These are phyloP conservation scores for Trichoderma sp. DNA, from an alignment of 2,329 filamentous ascomycete genomes.

Conservation along the genomic window DNA sequence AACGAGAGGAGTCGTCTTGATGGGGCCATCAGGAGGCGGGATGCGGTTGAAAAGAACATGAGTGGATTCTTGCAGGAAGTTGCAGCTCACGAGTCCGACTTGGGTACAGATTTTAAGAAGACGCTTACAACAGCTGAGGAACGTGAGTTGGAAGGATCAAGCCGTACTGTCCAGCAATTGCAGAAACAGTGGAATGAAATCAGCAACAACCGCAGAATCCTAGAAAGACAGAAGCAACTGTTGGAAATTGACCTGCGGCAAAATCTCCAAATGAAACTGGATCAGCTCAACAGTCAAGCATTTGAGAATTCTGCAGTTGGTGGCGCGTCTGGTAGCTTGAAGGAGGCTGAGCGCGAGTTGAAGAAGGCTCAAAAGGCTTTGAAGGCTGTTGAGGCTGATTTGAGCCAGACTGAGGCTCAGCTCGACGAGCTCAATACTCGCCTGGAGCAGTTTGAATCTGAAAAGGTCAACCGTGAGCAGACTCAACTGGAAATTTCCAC, in stretches of 20 bases:
- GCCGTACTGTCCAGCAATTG: slow-evolving; percentile 66
- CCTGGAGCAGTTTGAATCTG: slow-evolving; percentile 54
- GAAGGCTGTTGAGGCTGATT: slow-evolving; percentile 63
- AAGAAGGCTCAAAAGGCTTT: slow-evolving; percentile 71
- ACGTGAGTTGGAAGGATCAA: slow-evolving; percentile 69
- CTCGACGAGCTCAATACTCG: slow-evolving; percentile 56
- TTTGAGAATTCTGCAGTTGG: slow-evolving; percentile 63
- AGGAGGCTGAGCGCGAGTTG: slow-evolving; percentile 77
- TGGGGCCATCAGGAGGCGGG: slow-evolving; percentile 60
- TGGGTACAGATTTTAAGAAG: slow-evolving; percentile 88
- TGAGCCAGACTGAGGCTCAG: slow-evolving; percentile 71
- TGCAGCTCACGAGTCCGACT: slow-evolving; percentile 73
- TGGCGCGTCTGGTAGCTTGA: slow-evolving; percentile 63
- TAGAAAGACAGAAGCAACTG: slow-evolving; percentile 77
- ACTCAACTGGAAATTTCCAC: slow-evolving; percentile 72
- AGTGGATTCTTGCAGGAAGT: slow-evolving; percentile 74
- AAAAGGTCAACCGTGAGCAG: slow-evolving; percentile 64
- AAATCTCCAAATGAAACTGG: slow-evolving; percentile 81
- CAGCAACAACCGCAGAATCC: slow-evolving; percentile 68
- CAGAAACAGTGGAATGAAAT: slow-evolving; percentile 74
- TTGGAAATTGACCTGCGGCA: slow-evolving; percentile 87
- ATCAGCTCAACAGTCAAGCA: slow-evolving; percentile 77
- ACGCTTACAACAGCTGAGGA: slow-evolving; percentile 82
- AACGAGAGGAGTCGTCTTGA: slow-evolving; percentile 72
- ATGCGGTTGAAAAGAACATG: slow-evolving; percentile 72